Base-by-base conservation (phyloP, 1,284 basidiomycete species). In the Tylopilus orsonianus region DNA sequence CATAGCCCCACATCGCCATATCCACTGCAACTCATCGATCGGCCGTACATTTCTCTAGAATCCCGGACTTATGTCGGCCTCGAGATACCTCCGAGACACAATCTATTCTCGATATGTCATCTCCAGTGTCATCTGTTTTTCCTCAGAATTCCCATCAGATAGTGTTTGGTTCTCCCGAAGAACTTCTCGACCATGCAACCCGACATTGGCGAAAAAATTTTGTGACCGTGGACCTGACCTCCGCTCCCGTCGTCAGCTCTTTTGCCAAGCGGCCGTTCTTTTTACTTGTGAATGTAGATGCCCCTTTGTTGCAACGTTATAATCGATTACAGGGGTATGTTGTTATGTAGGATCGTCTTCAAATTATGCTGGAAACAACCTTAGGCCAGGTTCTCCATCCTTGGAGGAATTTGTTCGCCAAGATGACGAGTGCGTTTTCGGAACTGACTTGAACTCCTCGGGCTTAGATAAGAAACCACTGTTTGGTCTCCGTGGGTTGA, bases 181-280 rank as follows among this genome's bases (percentile, higher is more conserved):
- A 75, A 4, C 70, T 97, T 48, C 76, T 99, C 30, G 78, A 86
- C 56, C 78, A 88, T 65, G 82, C 86, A 8, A 99, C 97, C 4
- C 77, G 75, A 51, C 78, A 90, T 56, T 99, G 96, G 97, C 77
- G 76, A 35, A 66, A 74, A 3, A 72, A 89, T 56, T 92, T 88
- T 61, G 93, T 98, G 24, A 97, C 93, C 0, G 76, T 78, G 6
- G 88, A 92, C 60, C 68, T 97, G 18, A 64, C 66, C 41, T 81
- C 79, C 1, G 70, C 70, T 24, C 75, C 81, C n/a, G 61, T 83
- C 14, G 75, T 95, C 34, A 75, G 77, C 49, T 71, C 77, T 38
- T 98, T 97, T 62, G 67, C 84, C 32, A 94, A 87, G 63, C 77
- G 97, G 8, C 96, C 96, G 0, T 98, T 93, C 66, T 94, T 97